A percentile compares a stretch with the other conserved stretches of the same genome.
Conservation (phyloP, 768 basidiomycete genomes). For the Lactarius sanguifluus region DNA sequence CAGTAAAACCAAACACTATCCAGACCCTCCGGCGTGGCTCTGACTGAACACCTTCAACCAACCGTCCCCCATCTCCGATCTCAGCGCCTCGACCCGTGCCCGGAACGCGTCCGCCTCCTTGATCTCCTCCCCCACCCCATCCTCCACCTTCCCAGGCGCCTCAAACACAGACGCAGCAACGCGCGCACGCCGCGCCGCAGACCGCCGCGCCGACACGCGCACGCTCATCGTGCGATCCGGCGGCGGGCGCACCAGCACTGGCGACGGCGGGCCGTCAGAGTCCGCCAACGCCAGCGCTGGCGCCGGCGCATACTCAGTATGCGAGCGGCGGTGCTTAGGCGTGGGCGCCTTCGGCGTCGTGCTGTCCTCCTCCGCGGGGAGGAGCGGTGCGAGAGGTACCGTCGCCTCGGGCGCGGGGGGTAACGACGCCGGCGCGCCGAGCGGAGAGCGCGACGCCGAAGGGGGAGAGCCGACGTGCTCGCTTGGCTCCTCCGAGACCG, state of each 20-base stretch:
- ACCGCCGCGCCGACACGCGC: constrained; percentile 36
- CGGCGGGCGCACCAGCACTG: constrained; percentile 30
- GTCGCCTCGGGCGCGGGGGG: constrained; percentile 19
- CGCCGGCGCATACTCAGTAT: constrained; percentile 18
- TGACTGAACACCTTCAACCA: constrained; percentile 87
- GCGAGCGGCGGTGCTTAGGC: constrained; percentile 29
- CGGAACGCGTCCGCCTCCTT: constrained; percentile 70
- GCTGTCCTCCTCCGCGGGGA: constrained; percentile 12
- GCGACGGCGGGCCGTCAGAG: too few relatives aligned
- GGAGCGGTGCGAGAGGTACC: not conserved
- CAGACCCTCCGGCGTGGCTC: constrained; percentile 40
- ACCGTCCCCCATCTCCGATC: constrained; percentile 85
- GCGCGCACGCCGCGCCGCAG: constrained; percentile 50
- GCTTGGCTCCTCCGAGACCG: constrained; percentile 29
- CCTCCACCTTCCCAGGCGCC: constrained; percentile 36
- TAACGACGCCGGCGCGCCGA: constrained; percentile 10
- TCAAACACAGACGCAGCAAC: constrained; percentile 67
- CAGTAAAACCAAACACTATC: not conserved
- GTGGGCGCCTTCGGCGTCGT: constrained; percentile 4
- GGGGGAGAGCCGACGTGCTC: not conserved
- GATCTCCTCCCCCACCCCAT: constrained; percentile 38
- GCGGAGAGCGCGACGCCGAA: not conserved
- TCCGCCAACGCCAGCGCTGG: constrained; percentile 14
- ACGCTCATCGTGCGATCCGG: constrained; percentile 27
- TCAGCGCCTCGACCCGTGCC: constrained; percentile 74